A percentile compares a stretch with the other conserved stretches of the same genome.
These are phyloP conservation scores for Colletotrichum endophyticum DNA, from an alignment of 2,329 filamentous ascomycete genomes.

Conservation along the genomic window DNA sequence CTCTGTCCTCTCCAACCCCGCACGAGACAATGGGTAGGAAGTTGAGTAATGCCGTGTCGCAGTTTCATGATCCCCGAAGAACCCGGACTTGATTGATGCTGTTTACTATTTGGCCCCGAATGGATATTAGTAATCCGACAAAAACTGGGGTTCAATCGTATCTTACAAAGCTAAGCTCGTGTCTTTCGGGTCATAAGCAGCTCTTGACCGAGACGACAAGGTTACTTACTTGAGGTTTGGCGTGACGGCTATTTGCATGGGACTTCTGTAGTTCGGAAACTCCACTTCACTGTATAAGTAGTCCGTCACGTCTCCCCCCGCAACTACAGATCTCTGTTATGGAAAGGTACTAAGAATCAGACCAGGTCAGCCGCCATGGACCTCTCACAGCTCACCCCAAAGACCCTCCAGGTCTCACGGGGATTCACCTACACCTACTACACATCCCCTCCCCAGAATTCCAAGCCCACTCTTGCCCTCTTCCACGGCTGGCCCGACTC, in stretches of 20 bases:
- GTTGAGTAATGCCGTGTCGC: neutral
- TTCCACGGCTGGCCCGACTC: slow-evolving; percentile 56
- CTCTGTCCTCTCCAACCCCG: neutral
- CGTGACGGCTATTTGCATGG: neutral
- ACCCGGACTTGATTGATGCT: neutral
- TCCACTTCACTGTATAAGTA: neutral
- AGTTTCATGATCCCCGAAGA: neutral
- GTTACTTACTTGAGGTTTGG: neutral
- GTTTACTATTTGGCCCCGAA: neutral
- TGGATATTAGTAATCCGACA: neutral
- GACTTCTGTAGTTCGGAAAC: neutral
- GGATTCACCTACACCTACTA: slow-evolving; percentile 47
- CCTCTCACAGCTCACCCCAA: slow-evolving; percentile 28
- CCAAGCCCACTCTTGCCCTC: slow-evolving; percentile 40
- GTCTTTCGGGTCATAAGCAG: neutral
- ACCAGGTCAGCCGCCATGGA: neutral
- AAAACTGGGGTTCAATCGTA: neutral
- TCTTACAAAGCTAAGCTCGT: neutral
- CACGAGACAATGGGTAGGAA: neutral
- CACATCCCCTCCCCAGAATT: slow-evolving; percentile 26
- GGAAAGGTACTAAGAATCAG: neutral
- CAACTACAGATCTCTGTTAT: neutral
- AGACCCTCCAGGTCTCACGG: slow-evolving; percentile 31
- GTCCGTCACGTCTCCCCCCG: neutral
- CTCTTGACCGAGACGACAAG: neutral